Evolutionary conservation across 805 yeast genomes (phyloP).

Genomic region (Starmerella floricola): DNA sequence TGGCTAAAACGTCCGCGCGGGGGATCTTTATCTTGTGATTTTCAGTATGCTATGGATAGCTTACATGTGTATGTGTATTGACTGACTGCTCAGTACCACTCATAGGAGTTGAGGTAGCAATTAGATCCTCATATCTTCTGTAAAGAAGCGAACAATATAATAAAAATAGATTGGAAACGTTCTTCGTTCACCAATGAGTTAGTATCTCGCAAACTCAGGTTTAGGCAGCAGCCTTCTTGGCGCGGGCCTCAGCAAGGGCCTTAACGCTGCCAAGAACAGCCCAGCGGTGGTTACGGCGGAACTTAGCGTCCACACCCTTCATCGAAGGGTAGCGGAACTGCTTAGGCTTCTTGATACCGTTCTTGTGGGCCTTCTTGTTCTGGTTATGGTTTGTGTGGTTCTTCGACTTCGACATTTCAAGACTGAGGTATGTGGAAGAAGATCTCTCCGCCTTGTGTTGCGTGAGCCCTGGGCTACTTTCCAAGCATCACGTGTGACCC

Average conservation of each 20-base stretch:
- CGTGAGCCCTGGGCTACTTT: neutral
- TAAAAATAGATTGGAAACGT: too few species aligned
- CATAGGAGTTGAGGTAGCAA: too few species aligned
- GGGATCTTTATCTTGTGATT: too few species aligned
- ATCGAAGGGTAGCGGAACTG: conserved; percentile 95
- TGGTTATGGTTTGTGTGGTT: conserved; percentile 99
- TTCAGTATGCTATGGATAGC: neutral
- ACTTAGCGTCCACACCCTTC: conserved; percentile 98
- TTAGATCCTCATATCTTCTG: too few species aligned
- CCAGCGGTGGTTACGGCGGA: conserved; percentile 98
- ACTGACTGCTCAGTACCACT: neutral
- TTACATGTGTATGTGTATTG: neutral
- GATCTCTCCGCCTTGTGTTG: neutral
- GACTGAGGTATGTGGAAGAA: neutral
- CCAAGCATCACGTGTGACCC: neutral
- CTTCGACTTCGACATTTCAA: conserved; percentile 93
- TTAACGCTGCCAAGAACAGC: conserved; percentile 96
- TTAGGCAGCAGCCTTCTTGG: conserved; percentile 21
- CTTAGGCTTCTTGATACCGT: conserved; percentile 99
- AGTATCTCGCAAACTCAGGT: neutral
- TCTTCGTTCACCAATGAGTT: too few species aligned
- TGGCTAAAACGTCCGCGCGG: too few species aligned
- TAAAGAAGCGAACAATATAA: too few species aligned
- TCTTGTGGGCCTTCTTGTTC: conserved; percentile 98
- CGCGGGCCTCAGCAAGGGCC: conserved; percentile 49